Percentiles rank a stretch among this genome's conserved stretches.
Conservation (phyloP, 345 rosid genomes). For the Lepidium africanum region DNA sequence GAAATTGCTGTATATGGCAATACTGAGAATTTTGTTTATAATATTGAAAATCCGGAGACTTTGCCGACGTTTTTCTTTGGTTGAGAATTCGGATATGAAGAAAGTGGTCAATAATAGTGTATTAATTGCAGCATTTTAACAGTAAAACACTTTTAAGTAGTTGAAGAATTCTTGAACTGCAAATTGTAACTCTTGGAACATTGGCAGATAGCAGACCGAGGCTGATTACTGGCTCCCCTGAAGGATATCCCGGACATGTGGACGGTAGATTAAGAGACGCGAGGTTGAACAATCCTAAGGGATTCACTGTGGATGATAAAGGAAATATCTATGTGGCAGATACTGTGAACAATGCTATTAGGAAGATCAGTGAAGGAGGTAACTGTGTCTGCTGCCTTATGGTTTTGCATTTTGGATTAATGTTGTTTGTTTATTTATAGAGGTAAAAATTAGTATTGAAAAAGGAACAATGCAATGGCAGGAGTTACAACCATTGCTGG, state of each 20-base stretch:
- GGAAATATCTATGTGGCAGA: constrained; percentile 94
- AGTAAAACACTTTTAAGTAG: neutral
- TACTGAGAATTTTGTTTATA: neutral
- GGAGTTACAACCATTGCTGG: constrained; percentile 95
- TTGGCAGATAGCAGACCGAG: constrained; percentile 56
- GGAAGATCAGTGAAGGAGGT: constrained; percentile 91
- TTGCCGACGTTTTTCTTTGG: neutral
- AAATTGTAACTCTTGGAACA: neutral
- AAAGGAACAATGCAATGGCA: constrained; percentile 21
- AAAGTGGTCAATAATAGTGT: neutral
- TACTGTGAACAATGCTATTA: constrained; percentile 77
- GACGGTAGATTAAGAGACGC: constrained; percentile 87
- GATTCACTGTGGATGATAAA: constrained; percentile 77
- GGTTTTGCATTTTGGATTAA: neutral
- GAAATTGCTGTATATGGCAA: constrained; percentile 2
- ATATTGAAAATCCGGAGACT: neutral
- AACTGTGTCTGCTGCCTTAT: neutral
- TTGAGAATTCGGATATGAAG: neutral
- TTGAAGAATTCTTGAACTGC: constrained; percentile 22
- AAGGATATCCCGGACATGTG: constrained; percentile 80
- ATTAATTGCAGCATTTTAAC: neutral
- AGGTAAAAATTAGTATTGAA: neutral
- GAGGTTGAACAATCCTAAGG: constrained; percentile 87
- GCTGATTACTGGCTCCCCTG: constrained; percentile 82
- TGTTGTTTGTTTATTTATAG: neutral